phyloP scores from a whole-genome alignment of 352 stramenopile species.

The Phytophthora vignae region DNA sequence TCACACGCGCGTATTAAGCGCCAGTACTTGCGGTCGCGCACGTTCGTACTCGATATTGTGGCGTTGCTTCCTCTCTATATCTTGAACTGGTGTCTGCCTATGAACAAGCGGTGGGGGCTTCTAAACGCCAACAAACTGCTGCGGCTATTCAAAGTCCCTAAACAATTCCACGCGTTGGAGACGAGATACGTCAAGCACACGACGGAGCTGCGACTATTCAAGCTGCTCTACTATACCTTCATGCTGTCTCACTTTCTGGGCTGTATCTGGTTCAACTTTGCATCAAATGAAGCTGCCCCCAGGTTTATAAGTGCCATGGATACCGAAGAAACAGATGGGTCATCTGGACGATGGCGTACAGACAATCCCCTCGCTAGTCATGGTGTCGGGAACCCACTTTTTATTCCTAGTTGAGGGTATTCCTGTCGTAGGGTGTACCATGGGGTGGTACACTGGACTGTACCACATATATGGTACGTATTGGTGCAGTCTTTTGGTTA shows the following conservation, averaged over 20 bases:
- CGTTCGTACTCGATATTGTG: slow-evolving; percentile 58
- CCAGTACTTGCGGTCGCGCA: slow-evolving; percentile 51
- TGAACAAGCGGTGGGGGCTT: slow-evolving; percentile 40
- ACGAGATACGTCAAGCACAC: slow-evolving; percentile 72
- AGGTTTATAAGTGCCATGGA: background rate
- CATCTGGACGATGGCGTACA: background rate
- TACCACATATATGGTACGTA: no score
- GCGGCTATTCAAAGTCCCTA: slow-evolving; percentile 61
- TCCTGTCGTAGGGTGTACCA: no score
- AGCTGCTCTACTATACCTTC: slow-evolving; percentile 76
- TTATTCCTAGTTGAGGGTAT: no score
- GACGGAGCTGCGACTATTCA: slow-evolving; percentile 66
- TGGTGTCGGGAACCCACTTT: no score
- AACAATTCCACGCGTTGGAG: slow-evolving; percentile 58
- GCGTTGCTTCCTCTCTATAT: slow-evolving; percentile 62
- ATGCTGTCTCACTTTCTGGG: slow-evolving; percentile 63
- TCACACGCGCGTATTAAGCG: slow-evolving; percentile 36
- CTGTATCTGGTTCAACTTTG: slow-evolving; percentile 74
- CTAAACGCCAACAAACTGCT: slow-evolving; percentile 75
- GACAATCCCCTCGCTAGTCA: no score
- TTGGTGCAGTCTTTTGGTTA: no score
- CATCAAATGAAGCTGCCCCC: slow-evolving; percentile 26
- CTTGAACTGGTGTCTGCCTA: slow-evolving; percentile 51
- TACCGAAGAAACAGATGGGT: background rate
- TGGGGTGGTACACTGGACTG: no score